Conservation (phyloP, 140 eudicot genomes). For the Cichorium intybus region DNA sequence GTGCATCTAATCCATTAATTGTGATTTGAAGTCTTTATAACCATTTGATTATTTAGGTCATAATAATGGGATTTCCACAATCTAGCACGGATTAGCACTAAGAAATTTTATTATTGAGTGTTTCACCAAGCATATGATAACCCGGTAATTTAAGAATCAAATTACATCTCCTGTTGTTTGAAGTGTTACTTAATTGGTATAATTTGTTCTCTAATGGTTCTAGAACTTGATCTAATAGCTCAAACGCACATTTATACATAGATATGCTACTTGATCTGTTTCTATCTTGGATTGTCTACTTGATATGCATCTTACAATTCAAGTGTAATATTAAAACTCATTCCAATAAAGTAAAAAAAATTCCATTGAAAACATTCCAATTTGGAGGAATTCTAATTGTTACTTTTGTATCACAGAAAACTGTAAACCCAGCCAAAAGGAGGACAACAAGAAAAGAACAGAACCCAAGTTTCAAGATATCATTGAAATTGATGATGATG, state of each 20-base stretch:
- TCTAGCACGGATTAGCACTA: not conserved
- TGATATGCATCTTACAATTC: not conserved
- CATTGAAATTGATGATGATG: constrained; percentile 17
- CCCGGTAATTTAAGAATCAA: not conserved
- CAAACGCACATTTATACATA: not conserved
- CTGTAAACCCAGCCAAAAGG: not conserved
- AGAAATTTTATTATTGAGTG: too few relatives aligned
- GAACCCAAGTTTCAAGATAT: not conserved
- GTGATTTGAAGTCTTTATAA: not conserved
- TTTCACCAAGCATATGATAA: not conserved
- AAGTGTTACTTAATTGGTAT: not conserved
- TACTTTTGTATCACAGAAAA: constrained; percentile 18
- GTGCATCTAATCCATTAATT: not conserved
- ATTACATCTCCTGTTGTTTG: not conserved
- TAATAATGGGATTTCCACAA: not conserved
- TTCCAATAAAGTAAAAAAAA: not conserved
- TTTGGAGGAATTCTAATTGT: not conserved
- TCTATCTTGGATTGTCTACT: constrained; percentile 9
- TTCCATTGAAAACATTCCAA: not conserved
- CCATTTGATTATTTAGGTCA: too few relatives aligned
- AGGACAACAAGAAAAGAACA: not conserved
- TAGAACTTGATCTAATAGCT: too few relatives aligned
- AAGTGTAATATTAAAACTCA: not conserved
- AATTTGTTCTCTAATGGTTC: too few relatives aligned
- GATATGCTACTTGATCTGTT: not conserved